Conservation (phyloP, 2,329 filamentous ascomycete genomes). For the Myriosclerotinia duriaeana region DNA sequence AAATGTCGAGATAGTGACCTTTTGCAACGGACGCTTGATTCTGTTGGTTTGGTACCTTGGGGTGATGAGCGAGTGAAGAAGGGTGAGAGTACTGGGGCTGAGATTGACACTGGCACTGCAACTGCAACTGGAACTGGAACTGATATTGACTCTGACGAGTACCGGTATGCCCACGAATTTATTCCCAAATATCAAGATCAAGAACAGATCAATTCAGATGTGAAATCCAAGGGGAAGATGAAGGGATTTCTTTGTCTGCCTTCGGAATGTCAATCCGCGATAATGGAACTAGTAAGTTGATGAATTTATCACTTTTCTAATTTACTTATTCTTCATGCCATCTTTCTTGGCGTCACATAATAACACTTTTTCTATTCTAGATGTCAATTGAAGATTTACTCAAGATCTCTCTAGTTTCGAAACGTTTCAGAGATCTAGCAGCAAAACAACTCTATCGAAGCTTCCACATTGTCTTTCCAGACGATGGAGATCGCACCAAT, state of each 20-base stretch:
- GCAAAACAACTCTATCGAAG: slow-evolving; percentile 58
- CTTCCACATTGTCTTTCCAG: slow-evolving; percentile 61
- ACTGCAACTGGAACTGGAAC: too few species aligned
- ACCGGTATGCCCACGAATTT: too few species aligned
- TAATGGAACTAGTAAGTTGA: background rate
- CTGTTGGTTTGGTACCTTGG: too few species aligned
- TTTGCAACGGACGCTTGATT: too few species aligned
- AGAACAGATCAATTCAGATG: too few species aligned
- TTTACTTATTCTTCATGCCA: background rate
- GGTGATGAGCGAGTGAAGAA: too few species aligned
- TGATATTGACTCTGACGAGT: too few species aligned
- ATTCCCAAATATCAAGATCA: too few species aligned
- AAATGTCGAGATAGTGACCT: too few species aligned
- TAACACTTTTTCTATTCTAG: slow-evolving; percentile 40
- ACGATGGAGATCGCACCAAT: slow-evolving; percentile 54
- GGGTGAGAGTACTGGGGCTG: too few species aligned
- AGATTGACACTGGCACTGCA: too few species aligned
- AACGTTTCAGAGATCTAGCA: slow-evolving; percentile 57
- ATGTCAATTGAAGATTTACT: slow-evolving; percentile 55
- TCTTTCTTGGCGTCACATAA: background rate
- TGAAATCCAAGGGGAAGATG: background rate
- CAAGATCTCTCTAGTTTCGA: slow-evolving; percentile 58
- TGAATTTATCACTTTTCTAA: background rate
- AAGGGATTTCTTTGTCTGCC: background rate
- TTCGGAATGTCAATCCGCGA: slow-evolving; percentile 1